Base-by-base conservation (phyloP, 208 protist genomes). In the Leishmania martiniquensis region DNA sequence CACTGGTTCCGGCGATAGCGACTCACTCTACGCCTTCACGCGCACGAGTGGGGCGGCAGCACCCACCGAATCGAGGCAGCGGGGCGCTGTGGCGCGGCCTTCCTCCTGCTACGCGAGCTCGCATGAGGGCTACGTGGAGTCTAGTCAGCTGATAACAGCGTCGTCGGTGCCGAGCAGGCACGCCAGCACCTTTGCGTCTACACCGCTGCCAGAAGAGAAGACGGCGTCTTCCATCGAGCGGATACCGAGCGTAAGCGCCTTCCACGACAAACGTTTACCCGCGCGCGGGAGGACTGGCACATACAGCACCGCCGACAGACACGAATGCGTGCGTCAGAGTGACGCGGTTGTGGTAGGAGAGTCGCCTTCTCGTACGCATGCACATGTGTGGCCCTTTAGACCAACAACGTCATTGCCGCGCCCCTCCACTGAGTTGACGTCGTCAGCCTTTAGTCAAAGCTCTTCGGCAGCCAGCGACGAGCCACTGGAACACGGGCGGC, bases 361-460 rank as follows among this genome's bases (percentile, higher is more conserved):
- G 55, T 34, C 55, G 6, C 2, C n/a, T 10, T 37, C 55, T n/a
- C 12, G 34, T 67, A 22, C 62, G 22, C 34, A 17, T n/a, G 2
- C 62, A 67, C 34, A 13, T 34, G 15, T 7, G 29, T 5, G 34
- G 62, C 44, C 20, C 37, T 67, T 34, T 37, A 39, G 70, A 32
- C 63, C 77, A 17, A 72, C 77, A 37, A n/a, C 55, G 22, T 70
- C 63, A 52, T 34, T 51, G 4, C 57, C 52, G 77, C 77, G 12
- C 5, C 62, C 59, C n/a, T 63, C 77, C 7, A 59, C 77, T 2
- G 69, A 52, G 52, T 81, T 81, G 54, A 76, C 77, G 17, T 76
- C 77, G 15, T 62, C 77, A 9, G 77, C 71, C 17, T 69, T 70
- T 37, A 59, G 69, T 66, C 68, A 74, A 63, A 51, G 32, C 59